A percentile compares a stretch with the other conserved stretches of the same genome.
Evolutionary conservation across 306 rosid genomes (phyloP).

Genomic region (Cucurbita maxima): DNA sequence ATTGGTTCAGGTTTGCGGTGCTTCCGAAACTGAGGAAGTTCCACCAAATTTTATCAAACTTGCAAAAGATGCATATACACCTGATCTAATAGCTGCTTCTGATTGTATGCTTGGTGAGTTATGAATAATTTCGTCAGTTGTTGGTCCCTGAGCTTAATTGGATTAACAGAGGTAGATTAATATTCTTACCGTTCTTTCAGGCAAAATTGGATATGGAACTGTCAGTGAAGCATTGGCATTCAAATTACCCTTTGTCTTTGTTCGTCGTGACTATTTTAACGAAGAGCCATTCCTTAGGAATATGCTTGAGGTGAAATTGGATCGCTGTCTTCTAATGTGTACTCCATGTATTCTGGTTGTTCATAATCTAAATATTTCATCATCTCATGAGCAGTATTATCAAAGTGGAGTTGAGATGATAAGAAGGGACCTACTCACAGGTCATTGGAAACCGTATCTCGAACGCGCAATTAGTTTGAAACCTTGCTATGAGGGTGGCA

Average conservation of each 20-base stretch:
- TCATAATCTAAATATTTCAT: background rate
- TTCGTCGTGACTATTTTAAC: constrained; percentile 92
- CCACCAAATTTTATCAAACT: constrained; percentile 74
- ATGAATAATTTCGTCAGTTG: constrained; percentile 5
- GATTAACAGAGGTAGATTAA: background rate
- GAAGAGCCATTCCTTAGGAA: constrained; percentile 96
- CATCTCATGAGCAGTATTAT: constrained; percentile 30
- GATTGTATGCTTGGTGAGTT: constrained; percentile 96
- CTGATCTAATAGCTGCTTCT: constrained; percentile 85
- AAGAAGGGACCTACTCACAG: constrained; percentile 86
- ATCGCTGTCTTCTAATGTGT: background rate
- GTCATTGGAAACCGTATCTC: constrained; percentile 98
- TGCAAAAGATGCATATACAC: constrained; percentile 76
- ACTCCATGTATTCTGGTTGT: constrained; percentile 4
- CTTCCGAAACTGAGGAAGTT: constrained; percentile 61
- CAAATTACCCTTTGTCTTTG: constrained; percentile 94
- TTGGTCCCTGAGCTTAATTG: background rate
- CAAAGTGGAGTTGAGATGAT: constrained; percentile 99
- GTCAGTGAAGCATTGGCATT: constrained; percentile 86
- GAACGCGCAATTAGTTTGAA: constrained; percentile 88
- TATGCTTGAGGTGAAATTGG: constrained; percentile 75
- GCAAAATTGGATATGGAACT: constrained; percentile 97
- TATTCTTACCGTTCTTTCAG: constrained; percentile 25
- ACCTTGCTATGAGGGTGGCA: constrained; percentile 93
- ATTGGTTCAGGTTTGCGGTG: constrained; percentile 77